phyloP scores from a whole-genome alignment of 192 early-diverging fungal genomes.

The Umbelopsis isabellina region DNA sequence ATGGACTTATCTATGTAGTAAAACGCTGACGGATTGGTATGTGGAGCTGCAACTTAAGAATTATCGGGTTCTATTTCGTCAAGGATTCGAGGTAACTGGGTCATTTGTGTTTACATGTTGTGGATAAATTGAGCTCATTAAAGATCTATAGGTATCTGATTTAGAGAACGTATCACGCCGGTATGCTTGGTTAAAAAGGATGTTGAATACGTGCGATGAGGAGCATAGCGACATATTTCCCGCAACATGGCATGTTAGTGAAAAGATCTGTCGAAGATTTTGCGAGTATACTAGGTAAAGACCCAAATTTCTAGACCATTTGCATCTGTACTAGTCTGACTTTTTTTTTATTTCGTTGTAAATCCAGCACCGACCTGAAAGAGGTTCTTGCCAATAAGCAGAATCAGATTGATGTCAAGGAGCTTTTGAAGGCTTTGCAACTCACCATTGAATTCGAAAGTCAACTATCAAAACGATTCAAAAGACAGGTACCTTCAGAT shows the following conservation, averaged over 20 bases:
- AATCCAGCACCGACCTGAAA: constrained; percentile 62
- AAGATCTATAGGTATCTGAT: constrained; percentile 48
- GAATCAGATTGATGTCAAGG: constrained; percentile 65
- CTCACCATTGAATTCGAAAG: constrained; percentile 90
- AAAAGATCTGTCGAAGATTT: constrained; percentile 73
- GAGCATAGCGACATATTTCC: constrained; percentile 86
- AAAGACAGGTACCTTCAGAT: constrained; percentile 29
- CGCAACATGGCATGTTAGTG: constrained; percentile 72
- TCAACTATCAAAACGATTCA: constrained; percentile 79
- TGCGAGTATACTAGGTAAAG: constrained; percentile 81
- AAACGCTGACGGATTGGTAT: constrained; percentile 76
- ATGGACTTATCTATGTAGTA: constrained; percentile 31
- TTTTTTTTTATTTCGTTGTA: not conserved
- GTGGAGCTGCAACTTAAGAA: constrained; percentile 80
- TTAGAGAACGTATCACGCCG: constrained; percentile 84
- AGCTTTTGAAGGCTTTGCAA: constrained; percentile 76
- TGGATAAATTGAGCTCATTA: not conserved
- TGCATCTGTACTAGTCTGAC: constrained; percentile 11
- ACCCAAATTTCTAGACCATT: no score
- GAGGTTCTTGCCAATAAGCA: constrained; percentile 63
- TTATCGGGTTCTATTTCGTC: constrained; percentile 81
- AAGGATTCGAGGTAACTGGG: constrained; percentile 62
- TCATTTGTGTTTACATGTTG: not conserved
- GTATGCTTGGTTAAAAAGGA: constrained; percentile 91
- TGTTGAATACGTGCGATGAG: constrained; percentile 90